Base-by-base conservation (phyloP, 2,329 filamentous ascomycete genomes). In the Curvularia spicifera region DNA sequence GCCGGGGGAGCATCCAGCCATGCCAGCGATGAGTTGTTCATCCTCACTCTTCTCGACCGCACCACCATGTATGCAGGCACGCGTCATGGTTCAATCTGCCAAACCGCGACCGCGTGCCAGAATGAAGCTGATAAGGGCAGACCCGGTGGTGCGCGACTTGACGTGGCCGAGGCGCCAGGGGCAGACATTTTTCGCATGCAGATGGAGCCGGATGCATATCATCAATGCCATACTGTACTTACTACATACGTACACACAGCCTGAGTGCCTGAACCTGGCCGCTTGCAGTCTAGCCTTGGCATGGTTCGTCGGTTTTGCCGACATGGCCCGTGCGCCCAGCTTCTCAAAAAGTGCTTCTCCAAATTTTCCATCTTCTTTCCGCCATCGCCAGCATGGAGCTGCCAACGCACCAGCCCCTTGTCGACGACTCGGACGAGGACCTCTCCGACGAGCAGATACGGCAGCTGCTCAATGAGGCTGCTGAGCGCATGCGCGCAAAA, bases 391-490 rank as follows among this genome's bases (percentile, higher is more conserved):
- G 70, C 64, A 76, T 76, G 72, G 73, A 72, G 59, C 48, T 74
- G 72, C 71, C 72, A 74, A 65, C 72, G 67, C 73, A 76, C 68
- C 72, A 73, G 58, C 64, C 63, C 64, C 64, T 68, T 55, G 56
- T 65, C 47, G 71, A 69, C 49, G 72, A 74, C 57, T 71, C 69
- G 58, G 75, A 77, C 64, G 78, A 81, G 51, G 81, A 83, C 52
- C 76, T 89, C 60, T 85, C 83, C 37, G 87, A 90, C 71, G 83
- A 86, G 64, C 84, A 89, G 54, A 84, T 91, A 50, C 83, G 86
- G 53, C 78, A 84, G 70, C 80, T 91, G 55, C 82, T 91, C 51
- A 81, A 82, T 53, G 83, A 89, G 75, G 88, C 89, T 55, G 86
- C 89, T 68, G 74, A 78, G 58, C 82, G 88, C 61, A 76, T 90